Evolutionary conservation across 768 basidiomycete species (phyloP), one percentile per base, ranked within the genome.

Genomic region (Favolaschia claudopus): DNA sequence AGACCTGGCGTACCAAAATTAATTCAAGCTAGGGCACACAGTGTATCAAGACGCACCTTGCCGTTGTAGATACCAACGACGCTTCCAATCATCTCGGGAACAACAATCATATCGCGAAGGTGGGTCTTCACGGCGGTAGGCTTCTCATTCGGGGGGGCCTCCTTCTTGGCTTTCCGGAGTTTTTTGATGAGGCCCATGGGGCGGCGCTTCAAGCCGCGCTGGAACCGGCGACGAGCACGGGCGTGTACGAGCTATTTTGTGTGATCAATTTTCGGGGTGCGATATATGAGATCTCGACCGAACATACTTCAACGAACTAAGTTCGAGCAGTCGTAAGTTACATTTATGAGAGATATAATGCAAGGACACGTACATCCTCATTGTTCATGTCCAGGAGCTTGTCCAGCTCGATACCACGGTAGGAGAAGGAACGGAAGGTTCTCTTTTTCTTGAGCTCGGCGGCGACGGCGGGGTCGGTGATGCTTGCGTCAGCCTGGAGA

Each of bases 111-210:
- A 81, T 99, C 90, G 71, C 97, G 94, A 69, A 99, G 85, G 79
- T 99, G 97, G 56, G 97, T 99, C 87, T 99, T 99, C 72, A 99
- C 96, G 68, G 95, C 92, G 49, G 94, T 85, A 58, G 97, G 97
- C 85, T 99, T 99, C 82, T 99, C 96, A 80, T 98, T 97, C 67
- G 96, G 93, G 55, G 88, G 92, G n/a, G 95, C 95, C 78, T 98
- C 95, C 83, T 96, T 99, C 88, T 99, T 99, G 58, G 97, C 94
- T 80, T 97, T 96, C 78, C 97, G 93, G 69, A 99, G 86, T 81
- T 99, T 99, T 86, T 99, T 99, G 76, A 99, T 98, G 67, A 99
- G 88, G 66, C 95, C 95, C 91, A 99, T 91, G 38, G 97, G 96
- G 76, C 91, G 90, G 80, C 96, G 93, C 85, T 99, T 99, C 71